These are phyloP conservation scores for Leccinellum albellum DNA, from an alignment of 768 basidiomycete species.

Conservation along the genomic window DNA sequence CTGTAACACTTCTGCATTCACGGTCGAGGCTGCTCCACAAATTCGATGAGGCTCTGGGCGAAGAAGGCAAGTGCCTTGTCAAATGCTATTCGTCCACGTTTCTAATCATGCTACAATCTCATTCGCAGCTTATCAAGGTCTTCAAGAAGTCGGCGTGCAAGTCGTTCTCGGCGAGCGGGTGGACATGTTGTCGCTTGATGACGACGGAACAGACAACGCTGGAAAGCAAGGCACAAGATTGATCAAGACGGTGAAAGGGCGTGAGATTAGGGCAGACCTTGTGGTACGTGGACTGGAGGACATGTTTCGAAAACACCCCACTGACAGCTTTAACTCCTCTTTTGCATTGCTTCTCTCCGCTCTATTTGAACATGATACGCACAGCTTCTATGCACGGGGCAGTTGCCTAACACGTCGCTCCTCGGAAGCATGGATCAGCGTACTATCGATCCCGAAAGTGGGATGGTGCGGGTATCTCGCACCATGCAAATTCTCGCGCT, in stretches of 20 bases:
- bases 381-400: conserved; percentile 60
- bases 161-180: conserved; percentile 54
- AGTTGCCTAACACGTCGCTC: conserved; percentile 52
- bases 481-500: conserved; percentile 46
- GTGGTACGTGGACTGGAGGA: conserved; percentile 35
- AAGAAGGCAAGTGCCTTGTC: conserved; percentile 38
- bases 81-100: neutral
- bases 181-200: conserved; percentile 38
- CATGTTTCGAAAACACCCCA: neutral
- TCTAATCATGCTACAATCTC: neutral
- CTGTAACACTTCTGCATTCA: conserved; percentile 59
- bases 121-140: conserved; percentile 22
- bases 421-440: conserved; percentile 40
- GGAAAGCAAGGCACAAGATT: conserved; percentile 14
- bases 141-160: conserved; percentile 42
- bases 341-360: neutral
- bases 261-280: conserved; percentile 49
- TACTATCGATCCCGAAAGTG: conserved; percentile 37
- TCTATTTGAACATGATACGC: neutral
- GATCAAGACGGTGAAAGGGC: conserved; percentile 47
- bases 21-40: conserved; percentile 49
- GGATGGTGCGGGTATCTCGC: conserved; percentile 43
- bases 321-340: neutral
- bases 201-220: neutral
- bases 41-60: conserved; percentile 51